Evolutionary conservation across 768 basidiomycete species (phyloP), one percentile per base, ranked within the genome.

Genomic region (Amanita phalloides): DNA sequence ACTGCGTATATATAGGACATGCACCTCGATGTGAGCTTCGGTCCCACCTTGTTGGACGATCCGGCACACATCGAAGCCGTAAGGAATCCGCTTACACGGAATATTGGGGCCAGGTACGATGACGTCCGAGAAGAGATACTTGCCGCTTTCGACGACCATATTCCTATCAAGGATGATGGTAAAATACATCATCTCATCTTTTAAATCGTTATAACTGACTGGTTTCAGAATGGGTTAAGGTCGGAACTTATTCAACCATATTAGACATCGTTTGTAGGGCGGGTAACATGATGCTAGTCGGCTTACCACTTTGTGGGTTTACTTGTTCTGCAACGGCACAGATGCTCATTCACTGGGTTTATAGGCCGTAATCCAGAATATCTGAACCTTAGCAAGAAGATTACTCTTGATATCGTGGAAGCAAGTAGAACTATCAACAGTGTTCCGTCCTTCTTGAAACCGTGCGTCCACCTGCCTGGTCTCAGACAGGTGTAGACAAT

Each of bases 11-110:
- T 10, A n/a, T 49, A 68, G 64, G 51, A 57, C 17, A 44, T 69
- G 21, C 67, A 71, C 55, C 51, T 62, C 9, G 61, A 70, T 13
- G 65, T 69, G 36, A 71, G 68, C 0, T 51, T 73, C 14, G 68
- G 67, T 8, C 42, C 51, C 0, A 56, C 62, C 41, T 54, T 11
- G 60, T 5, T 57, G 48, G 20, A 47, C 51, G 60, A 48, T 57
- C 61, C 13, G 9, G 9, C 23, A 21, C 41, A 42, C 52, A 47
- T 60, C 13, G 56, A 58, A 20, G 55, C 62, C 21, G 58, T 67
- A 20, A 60, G 64, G 14, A 56, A 55, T 13, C 53, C 54, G 0
- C 56, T 66, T 50, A 66, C 60, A 17, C 58, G 61, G 13, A 66
- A 66, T 53, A 61, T 66, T 30, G 56, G 45, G 10, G 53, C 54